Conservation (phyloP, 257 asterid species). For the Solanum lycopersicoides region DNA sequence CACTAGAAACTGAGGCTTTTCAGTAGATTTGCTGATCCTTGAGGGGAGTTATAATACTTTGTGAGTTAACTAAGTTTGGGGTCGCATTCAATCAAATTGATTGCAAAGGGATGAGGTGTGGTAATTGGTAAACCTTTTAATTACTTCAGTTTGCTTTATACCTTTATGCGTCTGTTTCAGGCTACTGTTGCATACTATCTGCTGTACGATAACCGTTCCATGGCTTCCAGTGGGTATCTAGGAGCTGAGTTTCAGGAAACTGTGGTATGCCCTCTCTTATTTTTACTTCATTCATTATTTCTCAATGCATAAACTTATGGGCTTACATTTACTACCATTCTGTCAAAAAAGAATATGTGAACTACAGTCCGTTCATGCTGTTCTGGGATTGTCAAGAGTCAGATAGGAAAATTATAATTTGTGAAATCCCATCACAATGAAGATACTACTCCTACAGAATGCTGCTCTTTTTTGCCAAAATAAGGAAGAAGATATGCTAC, state of each 20-base stretch:
- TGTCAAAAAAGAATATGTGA: neutral
- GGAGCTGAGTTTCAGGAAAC: conserved; percentile 77
- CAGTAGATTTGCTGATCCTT: neutral
- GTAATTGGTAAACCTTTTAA: neutral
- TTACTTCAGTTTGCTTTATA: conserved; percentile 6
- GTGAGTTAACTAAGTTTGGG: neutral
- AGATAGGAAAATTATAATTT: neutral
- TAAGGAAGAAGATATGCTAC: neutral
- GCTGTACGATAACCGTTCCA: conserved; percentile 64
- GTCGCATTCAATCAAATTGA: neutral
- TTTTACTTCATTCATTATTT: neutral
- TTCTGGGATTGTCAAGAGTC: neutral
- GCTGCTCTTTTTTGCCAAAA: neutral
- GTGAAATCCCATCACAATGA: neutral
- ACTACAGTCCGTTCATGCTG: neutral
- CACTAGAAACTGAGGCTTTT: neutral
- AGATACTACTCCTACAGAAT: neutral
- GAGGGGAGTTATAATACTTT: neutral
- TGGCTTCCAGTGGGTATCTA: conserved; percentile 61
- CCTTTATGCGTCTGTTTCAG: conserved; percentile 22
- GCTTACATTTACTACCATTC: neutral
- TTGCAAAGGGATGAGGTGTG: neutral
- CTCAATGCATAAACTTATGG: neutral
- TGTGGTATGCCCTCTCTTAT: conserved; percentile 33
- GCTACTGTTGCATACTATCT: conserved; percentile 93